phyloP scores from a whole-genome alignment of 495 filamentous ascomycete species.

The Penicillium psychrofluorescens region DNA sequence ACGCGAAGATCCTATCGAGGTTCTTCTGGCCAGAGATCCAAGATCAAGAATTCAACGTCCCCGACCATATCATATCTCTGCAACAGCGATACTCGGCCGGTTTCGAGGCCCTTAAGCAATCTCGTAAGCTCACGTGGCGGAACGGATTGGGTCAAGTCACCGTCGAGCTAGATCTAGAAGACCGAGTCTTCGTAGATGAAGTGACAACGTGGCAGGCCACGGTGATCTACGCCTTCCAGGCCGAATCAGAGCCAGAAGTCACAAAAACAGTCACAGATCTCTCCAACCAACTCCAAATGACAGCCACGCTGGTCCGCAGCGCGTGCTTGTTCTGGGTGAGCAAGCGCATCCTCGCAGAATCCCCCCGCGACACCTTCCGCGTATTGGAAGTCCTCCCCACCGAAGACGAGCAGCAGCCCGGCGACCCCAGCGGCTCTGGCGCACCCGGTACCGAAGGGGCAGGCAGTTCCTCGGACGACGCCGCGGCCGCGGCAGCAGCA shows the following conservation, averaged over 20 bases:
- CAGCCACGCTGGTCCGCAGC: conserved; percentile 62
- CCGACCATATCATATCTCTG: conserved; percentile 50
- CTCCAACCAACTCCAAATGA: conserved; percentile 62
- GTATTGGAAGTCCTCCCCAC: conserved; percentile 58
- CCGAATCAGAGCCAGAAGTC: conserved; percentile 22
- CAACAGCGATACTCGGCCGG: conserved; percentile 64
- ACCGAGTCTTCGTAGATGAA: conserved; percentile 66
- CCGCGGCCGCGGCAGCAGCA: conserved; percentile 44
- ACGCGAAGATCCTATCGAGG: conserved; percentile 81
- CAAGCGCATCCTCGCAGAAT: conserved; percentile 66
- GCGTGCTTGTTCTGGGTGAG: conserved; percentile 82
- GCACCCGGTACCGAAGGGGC: conserved; percentile 27
- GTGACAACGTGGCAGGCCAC: conserved; percentile 85
- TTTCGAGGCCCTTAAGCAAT: conserved; percentile 73
- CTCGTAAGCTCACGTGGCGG: conserved; percentile 82
- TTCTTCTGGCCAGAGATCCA: conserved; percentile 90
- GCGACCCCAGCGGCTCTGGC: conserved; percentile 16
- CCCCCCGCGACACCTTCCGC: conserved; percentile 43
- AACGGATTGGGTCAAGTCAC: conserved; percentile 72
- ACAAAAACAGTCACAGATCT: conserved; percentile 56
- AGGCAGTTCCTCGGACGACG: conserved; percentile 23
- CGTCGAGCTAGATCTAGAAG: conserved; percentile 75
- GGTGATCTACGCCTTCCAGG: conserved; percentile 80
- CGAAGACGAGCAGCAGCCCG: conserved; percentile 29
- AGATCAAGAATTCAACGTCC: conserved; percentile 67